Base-by-base conservation (phyloP, 2,329 filamentous ascomycete species). In the Phialophora tarda region DNA sequence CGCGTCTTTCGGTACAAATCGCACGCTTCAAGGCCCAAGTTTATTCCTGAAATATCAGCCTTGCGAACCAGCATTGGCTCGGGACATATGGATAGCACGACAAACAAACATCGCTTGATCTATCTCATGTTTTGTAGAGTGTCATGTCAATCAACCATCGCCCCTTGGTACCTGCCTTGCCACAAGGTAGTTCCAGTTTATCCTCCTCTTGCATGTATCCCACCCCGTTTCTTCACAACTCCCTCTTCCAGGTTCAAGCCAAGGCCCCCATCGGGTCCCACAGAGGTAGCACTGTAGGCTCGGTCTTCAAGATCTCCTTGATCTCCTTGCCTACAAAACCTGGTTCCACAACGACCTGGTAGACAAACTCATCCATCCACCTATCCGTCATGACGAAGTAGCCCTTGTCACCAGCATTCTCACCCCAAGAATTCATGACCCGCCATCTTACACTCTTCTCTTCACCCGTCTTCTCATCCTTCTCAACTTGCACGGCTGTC, bases 321-420 rank as follows among this genome's bases (percentile, higher is more conserved):
- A 95, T 83, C 72, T 90, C 87, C 73, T 86, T 84, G 62, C 81
- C 82, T 61, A 90, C 82, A 74, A 90, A 89, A 14, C 83, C 84
- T 0, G 89, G 88, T 75, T 96, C 91, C 5, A 96, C 87, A 14
- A 96, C 92, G 7, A 90, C 91, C 82, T 96, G 92, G 75, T 93
- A 96, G 51, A 90, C 88, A 79, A 93, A 96, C 79, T 91, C 83
- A 68, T 91, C 87, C 86, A 91, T 89, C 89, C 89, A 91, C 23
- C 82, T 81, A 78, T 96, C 92, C 67, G 84, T 90, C 92, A 96
- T 96, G 68, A 96, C 90, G 75, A 95, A 95, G 85, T 91, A 96
- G 0, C 93, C 93, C 71, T 92, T 87, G 12, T 88, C 86, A 0
- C 93, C 93, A 0, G 84, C 85, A 0, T 75, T 80, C 48, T 86